Conservation (phyloP, 768 basidiomycete species). For the Lentinula aciculospora region DNA sequence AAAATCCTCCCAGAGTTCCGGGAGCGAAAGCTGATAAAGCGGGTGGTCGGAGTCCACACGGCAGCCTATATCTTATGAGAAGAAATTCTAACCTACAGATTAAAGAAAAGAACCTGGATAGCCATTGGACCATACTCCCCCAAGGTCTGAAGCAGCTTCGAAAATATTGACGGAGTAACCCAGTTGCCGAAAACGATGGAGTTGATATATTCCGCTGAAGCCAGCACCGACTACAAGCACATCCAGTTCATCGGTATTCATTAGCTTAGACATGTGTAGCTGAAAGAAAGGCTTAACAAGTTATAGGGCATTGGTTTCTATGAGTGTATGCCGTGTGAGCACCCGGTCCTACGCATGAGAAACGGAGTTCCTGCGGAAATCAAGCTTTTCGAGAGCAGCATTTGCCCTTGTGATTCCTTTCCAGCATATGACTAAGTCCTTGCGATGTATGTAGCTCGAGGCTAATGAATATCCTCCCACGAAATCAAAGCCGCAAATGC, state of each 20-base stretch:
- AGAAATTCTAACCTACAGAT: neutral
- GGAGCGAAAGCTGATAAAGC: slow-evolving; percentile 9
- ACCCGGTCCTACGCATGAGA: neutral
- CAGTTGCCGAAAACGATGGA: slow-evolving; percentile 2
- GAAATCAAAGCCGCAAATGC: too few species aligned
- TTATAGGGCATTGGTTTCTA: neutral
- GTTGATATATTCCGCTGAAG: slow-evolving; percentile 4
- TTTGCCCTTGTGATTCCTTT: too few species aligned
- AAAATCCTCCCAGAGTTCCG: slow-evolving; percentile 10
- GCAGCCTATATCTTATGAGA: neutral
- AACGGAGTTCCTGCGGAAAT: neutral
- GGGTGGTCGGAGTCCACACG: slow-evolving; percentile 11
- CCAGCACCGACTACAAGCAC: slow-evolving; percentile 2
- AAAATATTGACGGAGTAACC: slow-evolving; percentile 9
- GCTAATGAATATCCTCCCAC: too few species aligned
- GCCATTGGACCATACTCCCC: slow-evolving; percentile 12
- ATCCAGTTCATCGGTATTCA: neutral
- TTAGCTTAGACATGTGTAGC: neutral
- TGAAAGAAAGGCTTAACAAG: neutral
- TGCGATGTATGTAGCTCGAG: too few species aligned
- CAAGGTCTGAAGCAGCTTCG: slow-evolving; percentile 11
- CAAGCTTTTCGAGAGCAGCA: neutral
- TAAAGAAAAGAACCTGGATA: slow-evolving; percentile 7
- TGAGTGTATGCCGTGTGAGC: neutral
- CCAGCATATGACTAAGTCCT: too few species aligned